Base-by-base conservation (phyloP, 1,284 basidiomycete species). In the Irpex sp. region DNA sequence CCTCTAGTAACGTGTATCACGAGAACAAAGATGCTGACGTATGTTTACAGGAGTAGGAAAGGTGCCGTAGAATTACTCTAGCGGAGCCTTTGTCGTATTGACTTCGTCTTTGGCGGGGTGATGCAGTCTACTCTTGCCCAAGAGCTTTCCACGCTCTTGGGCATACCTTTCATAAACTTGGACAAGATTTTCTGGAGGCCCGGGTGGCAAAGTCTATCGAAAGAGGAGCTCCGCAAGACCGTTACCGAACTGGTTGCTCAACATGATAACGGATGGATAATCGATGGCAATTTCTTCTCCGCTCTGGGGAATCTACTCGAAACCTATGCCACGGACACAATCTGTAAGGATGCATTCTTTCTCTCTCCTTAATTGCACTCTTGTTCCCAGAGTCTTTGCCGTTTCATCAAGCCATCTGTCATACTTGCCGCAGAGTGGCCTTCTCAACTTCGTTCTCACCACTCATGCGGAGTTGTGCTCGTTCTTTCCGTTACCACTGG, bases 241-340 rank as follows among this genome's bases (percentile, higher is more conserved):
- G 69, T 75, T 26, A 63, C 57, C 9, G 64, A 61, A 2, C 64
- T 68, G 9, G 51, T 74, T 21, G 66, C 61, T 21, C 19, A 64
- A 17, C 17, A 59, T 36, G 62, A 67, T 3, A 58, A 61, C 21
- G 71, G 70, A 7, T 75, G 73, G 74, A 59, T 75, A 60, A 65
- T 75, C 54, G 73, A 75, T 66, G 73, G 73, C 5, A 70, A 67
- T 54, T 75, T 71, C 64, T 47, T 5, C 4, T 26, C 21, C 5
- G 52, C 52, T 8, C 57, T 72, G 13, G 71, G 66, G 1, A 60
- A 26, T 1, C 62, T 82, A 5, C 70, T 83, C 4, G 65, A 72
- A 0, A 75, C 80, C 4, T 69, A 71, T 44, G 77, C 81, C 5
- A 88, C 86, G 11, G 86, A 89, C 70, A 72, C 87, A 8, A 81